Evolutionary conservation across 2,329 filamentous ascomycete species (phyloP), one percentile per base, ranked within the genome.

Genomic region (Simplicillium aogashimaense): DNA sequence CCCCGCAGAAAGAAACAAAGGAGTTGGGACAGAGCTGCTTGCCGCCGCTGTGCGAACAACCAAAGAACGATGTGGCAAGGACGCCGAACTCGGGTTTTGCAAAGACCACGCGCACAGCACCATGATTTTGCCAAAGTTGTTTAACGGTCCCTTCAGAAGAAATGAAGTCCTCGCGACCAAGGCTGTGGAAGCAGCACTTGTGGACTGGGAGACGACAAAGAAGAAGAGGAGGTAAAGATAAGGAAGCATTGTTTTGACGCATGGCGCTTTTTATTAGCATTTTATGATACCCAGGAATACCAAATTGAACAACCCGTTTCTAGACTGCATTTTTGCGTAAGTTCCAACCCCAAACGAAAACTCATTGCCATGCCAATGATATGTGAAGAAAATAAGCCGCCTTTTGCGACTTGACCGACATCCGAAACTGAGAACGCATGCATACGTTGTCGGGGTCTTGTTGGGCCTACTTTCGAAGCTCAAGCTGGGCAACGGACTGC

Each of bases 21-120:
- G 87, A 0, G 67, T 94, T 17, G 88, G 87, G 3, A 70, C 66
- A 32, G 81, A 79, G 28, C 61, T 95, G 51, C 66, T 95, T 36
- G 74, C 82, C 49, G 82, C 85, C 50, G 86, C 83, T 2, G 78
- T 89, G 3, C 70, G 70, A 42, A 58, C 82, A 40, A 81, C 83
- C 44, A 74, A 74, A 50, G 78, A 80, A 58, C 75, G 73, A 53
- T 82, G 82, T 43, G 84, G 85, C 33, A 74, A 74, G 43, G 78
- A 77, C 29, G 76, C 75, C 3, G 70, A 78, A 43, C 66, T 89
- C 38, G 76, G 80, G 3, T 94, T 94, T 57, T 84, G 83, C 7
- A 65, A 70, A 39, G 77, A 84, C 47, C 87, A 94, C 66, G 86
- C 85, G 35, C 87, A 90, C 71, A 78, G 79, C 47, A 61, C 63